Percentiles rank a stretch among this genome's conserved stretches.
Conservation (phyloP, 169 alveolate genomes). For the Babesia ovis region DNA sequence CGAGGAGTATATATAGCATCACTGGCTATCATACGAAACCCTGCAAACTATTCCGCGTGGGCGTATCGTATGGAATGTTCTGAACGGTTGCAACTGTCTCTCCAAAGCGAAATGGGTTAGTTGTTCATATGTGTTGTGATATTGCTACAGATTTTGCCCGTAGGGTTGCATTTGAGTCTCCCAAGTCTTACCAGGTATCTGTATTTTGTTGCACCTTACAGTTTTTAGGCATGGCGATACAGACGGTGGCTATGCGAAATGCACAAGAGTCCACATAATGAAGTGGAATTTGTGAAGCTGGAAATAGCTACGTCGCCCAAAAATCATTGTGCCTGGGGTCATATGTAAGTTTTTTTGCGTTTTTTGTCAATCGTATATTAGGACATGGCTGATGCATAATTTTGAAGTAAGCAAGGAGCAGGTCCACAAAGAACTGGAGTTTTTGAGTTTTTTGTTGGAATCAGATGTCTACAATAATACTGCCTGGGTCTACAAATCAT, state of each 20-base stretch:
- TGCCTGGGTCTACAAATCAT: slow-evolving; percentile 57
- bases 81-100: slow-evolving; percentile 18
- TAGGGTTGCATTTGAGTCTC: slow-evolving; percentile 40
- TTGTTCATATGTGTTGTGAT: background rate
- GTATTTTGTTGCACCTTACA: background rate
- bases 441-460: slow-evolving; percentile 27
- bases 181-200: slow-evolving; percentile 57
- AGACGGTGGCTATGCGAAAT: slow-evolving; percentile 40
- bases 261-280: slow-evolving; percentile 15
- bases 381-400: slow-evolving; percentile 57
- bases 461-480: slow-evolving; percentile 61
- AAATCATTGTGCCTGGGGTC: slow-evolving; percentile 66
- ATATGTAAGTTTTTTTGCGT: slow-evolving; percentile 22
- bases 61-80: slow-evolving; percentile 59
- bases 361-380: background rate
- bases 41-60: slow-evolving; percentile 68
- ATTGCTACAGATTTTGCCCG: slow-evolving; percentile 35
- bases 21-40: slow-evolving; percentile 32
- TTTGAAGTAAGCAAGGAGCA: slow-evolving; percentile 23
- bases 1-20: slow-evolving; percentile 52
- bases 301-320: slow-evolving; percentile 59
- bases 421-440: slow-evolving; percentile 40
- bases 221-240: slow-evolving; percentile 52
- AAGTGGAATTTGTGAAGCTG: slow-evolving; percentile 48
- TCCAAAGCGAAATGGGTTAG: slow-evolving; percentile 45